Base-by-base conservation (phyloP, 208 protist species). In the Leishmania martiniquensis region DNA sequence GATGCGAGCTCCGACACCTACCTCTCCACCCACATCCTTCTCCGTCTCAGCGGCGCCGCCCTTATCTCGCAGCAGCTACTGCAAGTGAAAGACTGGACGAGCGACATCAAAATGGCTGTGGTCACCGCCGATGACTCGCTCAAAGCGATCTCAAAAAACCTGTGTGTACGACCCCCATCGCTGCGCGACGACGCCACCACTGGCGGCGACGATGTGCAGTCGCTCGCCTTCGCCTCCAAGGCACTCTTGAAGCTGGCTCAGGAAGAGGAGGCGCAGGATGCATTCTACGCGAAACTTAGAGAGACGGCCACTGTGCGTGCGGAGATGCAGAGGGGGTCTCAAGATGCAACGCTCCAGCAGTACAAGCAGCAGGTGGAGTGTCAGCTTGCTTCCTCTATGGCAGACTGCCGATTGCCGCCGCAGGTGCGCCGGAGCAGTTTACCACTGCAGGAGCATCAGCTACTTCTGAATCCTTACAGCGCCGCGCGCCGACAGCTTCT, bases 381-480 rank as follows among this genome's bases (percentile, higher is more conserved):
- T 25, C 77, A 73, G 44, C 39, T 81, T 0, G 81, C 76, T 22
- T 45, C 62, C 54, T 68, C 70, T 34, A 54, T 57, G 1, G 39
- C 47, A 22, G 42, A 20, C 37, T 60, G 32, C 34, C 22, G 10
- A 32, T 45, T 52, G 39, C 22, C 32, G 63, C 51, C 63, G 62
- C 60, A 42, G 37, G 65, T 17, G n/a, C 60, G 44, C 34, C 12
- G 25, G 37, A 49, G 55, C 37, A 34, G 44, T 20, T 9, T 76
- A 0, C 29, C 80, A n/a, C 63, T 71, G 0, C 42, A 72, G 60
- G 39, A 80, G 29, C 75, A 62, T 12, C 80, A 84, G 75, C 9
- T 60, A 6, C 60, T 83, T 52, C 51, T 83, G 47, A 83, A 83
- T 54, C 79, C 79, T 5, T 83, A 66, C 67, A 75, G 52, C 7